Evolutionary conservation across 768 basidiomycete genomes (phyloP), one percentile per base, ranked within the genome.

Genomic region (Symmetrospora coprosmae): DNA sequence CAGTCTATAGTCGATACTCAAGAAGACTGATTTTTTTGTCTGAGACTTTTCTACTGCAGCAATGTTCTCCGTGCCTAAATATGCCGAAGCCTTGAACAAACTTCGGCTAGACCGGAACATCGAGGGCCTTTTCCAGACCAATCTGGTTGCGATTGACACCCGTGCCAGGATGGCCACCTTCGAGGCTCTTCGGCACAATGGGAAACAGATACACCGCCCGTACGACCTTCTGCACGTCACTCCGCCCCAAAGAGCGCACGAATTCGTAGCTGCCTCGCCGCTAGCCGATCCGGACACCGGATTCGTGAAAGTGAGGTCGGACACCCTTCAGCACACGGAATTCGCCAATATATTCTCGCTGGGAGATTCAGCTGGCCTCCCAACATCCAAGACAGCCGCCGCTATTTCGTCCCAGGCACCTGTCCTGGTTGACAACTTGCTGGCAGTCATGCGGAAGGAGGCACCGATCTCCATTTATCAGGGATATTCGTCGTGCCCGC

Each of bases 31-130:
- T n/a, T n/a, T n/a, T n/a, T n/a, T n/a, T n/a, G n/a, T n/a, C n/a
- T n/a, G n/a, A n/a, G n/a, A n/a, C n/a, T n/a, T n/a, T n/a, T n/a
- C n/a, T n/a, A n/a, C n/a, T n/a, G n/a, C 39, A 16, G 79, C 85
- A 38, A 96, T 97, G 90, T 96, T 97, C 75, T 80, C 82, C 67
- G 91, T 94, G 55, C 89, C 89, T 69, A 90, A 96, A 72, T 97
- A 96, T 74, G 84, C 87, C 2, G 84, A 90, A 63, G 86, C 83
- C 3, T 76, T 96, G 46, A 78, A 94, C 45, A 75, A 76, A n/a
- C 76, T 96, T 53, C 81, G 92, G 43, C 68, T 82, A 39, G 73
- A 86, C 67, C 85, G 92, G 45, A 82, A 83, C 60, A 78, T 96
- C 60, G 81, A 79, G 17, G 89, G 79, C 0, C 72, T 79, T 61